These are phyloP conservation scores for Thermomucor indicae-seudaticae DNA, from an alignment of 371 early-diverging fungal genomes.

Conservation along the genomic window DNA sequence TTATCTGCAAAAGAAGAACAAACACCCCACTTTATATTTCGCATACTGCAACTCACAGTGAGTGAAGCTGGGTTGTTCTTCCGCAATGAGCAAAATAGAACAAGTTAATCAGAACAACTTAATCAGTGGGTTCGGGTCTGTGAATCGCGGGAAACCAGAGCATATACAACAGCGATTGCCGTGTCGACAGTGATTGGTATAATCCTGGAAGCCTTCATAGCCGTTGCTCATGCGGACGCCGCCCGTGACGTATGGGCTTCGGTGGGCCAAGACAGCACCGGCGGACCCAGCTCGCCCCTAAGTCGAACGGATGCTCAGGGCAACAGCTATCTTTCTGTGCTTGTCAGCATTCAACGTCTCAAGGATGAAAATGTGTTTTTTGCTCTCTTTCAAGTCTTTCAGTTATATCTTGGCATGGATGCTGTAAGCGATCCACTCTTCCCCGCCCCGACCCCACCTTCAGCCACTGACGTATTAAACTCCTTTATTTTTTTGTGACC, in stretches of 20 bases:
- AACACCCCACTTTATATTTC: neutral
- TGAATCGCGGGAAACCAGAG: conserved; percentile 28
- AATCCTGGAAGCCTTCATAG: conserved; percentile 33
- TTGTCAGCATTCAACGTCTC: conserved; percentile 24
- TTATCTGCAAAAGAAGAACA: neutral
- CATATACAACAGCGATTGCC: conserved; percentile 17
- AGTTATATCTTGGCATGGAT: conserved; percentile 40
- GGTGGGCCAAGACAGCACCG: conserved; percentile 1
- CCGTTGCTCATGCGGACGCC: conserved; percentile 23
- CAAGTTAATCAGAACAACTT: neutral
- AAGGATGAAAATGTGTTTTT: conserved; percentile 49
- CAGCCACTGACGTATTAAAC: neutral
- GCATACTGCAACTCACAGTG: neutral
- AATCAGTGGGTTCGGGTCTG: conserved; percentile 21
- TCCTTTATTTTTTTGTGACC: neutral
- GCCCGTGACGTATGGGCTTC: conserved; percentile 14
- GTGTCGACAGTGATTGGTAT: conserved; percentile 35
- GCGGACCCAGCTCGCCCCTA: conserved; percentile 7
- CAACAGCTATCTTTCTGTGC: conserved; percentile 10
- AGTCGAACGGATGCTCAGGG: conserved; percentile 6
- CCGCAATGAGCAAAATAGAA: neutral
- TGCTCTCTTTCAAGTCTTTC: conserved; percentile 40
- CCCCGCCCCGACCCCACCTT: no score
- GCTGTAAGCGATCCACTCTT: conserved; percentile 29
- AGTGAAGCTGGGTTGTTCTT: neutral